Evolutionary conservation across 169 alveolate genomes (phyloP).

Genomic region (Cryptosporidium andersoni): DNA sequence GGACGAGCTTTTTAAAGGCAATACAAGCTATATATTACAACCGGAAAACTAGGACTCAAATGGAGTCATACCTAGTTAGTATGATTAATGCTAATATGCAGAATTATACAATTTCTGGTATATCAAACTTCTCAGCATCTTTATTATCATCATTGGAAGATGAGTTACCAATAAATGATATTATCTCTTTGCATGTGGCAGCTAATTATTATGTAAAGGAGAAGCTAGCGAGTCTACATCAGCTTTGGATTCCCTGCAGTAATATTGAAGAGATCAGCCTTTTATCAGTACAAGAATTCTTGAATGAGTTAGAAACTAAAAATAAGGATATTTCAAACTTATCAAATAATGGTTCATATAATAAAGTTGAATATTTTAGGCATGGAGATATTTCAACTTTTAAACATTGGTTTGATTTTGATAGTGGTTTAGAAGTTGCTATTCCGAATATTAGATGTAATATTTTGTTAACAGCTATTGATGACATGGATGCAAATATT

Average conservation of each 20-base stretch:
- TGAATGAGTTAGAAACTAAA: not conserved
- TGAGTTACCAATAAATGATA: constrained; percentile 36
- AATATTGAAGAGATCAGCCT: no score
- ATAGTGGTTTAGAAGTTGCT: constrained; percentile 9
- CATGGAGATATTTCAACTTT: constrained; percentile 16
- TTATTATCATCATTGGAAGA: constrained; percentile 28
- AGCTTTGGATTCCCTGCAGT: no score
- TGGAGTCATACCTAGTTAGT: constrained; percentile 17
- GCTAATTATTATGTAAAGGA: constrained; percentile 44
- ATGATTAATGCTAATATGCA: constrained; percentile 6
- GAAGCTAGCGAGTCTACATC: not conserved
- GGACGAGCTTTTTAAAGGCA: constrained; percentile 59
- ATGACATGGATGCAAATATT: constrained; percentile 1
- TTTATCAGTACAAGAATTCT: constrained; percentile 3
- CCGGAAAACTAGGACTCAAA: constrained; percentile 2
- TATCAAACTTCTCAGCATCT: constrained; percentile 8
- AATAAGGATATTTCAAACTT: not conserved
- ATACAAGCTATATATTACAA: constrained; percentile 32
- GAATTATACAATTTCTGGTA: not conserved
- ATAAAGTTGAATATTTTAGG: not conserved
- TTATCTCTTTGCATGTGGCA: constrained; percentile 43
- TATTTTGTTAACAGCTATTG: constrained; percentile 6
- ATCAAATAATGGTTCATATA: not conserved
- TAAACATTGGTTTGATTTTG: constrained; percentile 52
- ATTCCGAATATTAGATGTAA: constrained; percentile 20